Evolutionary conservation across 805 yeast species (phyloP).

Genomic region (Monosporozyma servazzii): DNA sequence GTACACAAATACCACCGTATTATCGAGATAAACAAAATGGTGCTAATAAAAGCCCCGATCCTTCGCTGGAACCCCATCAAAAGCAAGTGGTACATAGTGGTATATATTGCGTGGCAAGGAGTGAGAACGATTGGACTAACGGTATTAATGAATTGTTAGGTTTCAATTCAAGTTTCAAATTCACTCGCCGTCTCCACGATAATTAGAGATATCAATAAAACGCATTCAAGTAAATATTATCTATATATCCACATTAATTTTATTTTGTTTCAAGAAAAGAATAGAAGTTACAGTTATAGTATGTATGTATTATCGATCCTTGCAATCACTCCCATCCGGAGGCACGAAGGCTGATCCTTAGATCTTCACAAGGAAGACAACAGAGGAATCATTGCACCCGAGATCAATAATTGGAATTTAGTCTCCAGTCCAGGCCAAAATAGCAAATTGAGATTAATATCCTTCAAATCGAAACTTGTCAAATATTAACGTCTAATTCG

Average conservation of each 20-base stretch:
- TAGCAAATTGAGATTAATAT: conserved; percentile 5
- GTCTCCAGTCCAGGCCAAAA: conserved; percentile 51
- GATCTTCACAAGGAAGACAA: conserved; percentile 36
- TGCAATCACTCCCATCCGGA: conserved; percentile 62
- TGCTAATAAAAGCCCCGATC: not conserved
- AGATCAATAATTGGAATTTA: conserved; percentile 42
- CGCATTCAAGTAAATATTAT: not conserved
- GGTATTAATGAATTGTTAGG: conserved; percentile 85
- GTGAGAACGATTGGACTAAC: conserved; percentile 83
- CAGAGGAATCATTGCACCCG: conserved; percentile 66
- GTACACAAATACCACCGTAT: conserved; percentile 34
- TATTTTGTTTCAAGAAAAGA: not conserved
- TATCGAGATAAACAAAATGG: not conserved
- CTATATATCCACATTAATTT: not conserved
- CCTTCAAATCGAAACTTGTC: not conserved
- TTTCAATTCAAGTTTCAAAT: conserved; percentile 75
- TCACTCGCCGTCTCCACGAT: conserved; percentile 21
- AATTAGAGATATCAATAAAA: conserved; percentile 1
- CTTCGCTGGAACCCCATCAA: conserved; percentile 3
- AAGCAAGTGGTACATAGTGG: conserved; percentile 38
- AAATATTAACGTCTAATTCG: conserved; percentile 3
- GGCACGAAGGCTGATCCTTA: conserved; percentile 69
- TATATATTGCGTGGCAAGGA: conserved; percentile 78
- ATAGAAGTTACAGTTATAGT: conserved; percentile 4
- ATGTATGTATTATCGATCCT: conserved; percentile 36